Evolutionary conservation across 2,329 filamentous ascomycete genomes (phyloP).

Genomic region (Microsporum canis): DNA sequence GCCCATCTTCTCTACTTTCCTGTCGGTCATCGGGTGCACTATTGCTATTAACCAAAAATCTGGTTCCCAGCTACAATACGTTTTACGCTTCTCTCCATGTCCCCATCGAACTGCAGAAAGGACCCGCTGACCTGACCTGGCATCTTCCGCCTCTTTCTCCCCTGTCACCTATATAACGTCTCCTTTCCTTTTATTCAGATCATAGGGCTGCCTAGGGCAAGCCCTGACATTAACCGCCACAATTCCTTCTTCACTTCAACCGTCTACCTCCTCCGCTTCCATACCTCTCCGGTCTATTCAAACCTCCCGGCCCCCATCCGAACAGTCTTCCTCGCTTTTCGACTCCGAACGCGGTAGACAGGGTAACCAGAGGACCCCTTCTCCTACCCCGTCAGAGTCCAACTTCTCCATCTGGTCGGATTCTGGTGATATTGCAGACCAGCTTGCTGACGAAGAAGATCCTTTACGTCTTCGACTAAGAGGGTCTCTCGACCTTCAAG

Average conservation of each 20-base stretch:
- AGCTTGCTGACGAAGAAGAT: constrained; percentile 72
- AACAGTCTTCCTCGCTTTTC: constrained; percentile 27
- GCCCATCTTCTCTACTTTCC: background rate
- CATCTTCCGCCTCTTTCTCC: background rate
- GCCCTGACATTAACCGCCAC: constrained; percentile 60
- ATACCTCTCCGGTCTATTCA: constrained; percentile 72
- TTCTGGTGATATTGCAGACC: constrained; percentile 88
- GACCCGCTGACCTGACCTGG: background rate
- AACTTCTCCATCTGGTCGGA: constrained; percentile 82
- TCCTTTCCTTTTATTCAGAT: constrained; percentile 7
- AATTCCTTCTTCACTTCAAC: constrained; percentile 64
- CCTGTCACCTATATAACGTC: constrained; percentile 1
- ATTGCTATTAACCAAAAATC: background rate
- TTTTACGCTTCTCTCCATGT: background rate
- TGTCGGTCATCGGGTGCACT: constrained; percentile 3
- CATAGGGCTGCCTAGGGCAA: constrained; percentile 59
- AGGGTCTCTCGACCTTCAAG: constrained; percentile 53
- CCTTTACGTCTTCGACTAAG: constrained; percentile 61
- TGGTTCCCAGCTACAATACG: background rate
- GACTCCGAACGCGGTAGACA: constrained; percentile 38
- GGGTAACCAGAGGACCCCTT: constrained; percentile 44
- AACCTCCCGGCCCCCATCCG: constrained; percentile 26
- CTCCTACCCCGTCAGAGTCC: constrained; percentile 44
- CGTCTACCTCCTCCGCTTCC: constrained; percentile 56
- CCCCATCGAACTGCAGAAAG: background rate